Evolutionary conservation across 352 stramenopile species (phyloP), one percentile per base, ranked within the genome.

Genomic region (Lagenidium giganteum): DNA sequence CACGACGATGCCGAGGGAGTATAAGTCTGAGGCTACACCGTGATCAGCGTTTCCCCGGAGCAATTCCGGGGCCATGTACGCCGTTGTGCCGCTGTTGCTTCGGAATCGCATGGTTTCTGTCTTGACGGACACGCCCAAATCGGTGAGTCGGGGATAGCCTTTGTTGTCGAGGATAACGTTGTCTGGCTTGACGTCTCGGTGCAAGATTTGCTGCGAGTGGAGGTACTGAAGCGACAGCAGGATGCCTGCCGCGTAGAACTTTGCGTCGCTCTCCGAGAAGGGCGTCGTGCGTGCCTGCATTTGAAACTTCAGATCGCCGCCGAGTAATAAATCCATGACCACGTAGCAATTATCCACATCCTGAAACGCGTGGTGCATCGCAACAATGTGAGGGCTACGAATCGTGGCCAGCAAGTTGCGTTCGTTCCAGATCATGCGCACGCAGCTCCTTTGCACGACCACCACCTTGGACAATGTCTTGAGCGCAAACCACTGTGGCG

Each of bases 111-210:
- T 42, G 8, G 54, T 57, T 0, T 61, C 56, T 1, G 47, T 68
- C 31, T 81, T 62, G n/a, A 86, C 67, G 0, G 72, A 84, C 23
- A 91, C 73, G 25, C 80, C 78, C 20, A 93, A 54, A 37, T 93
- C 80, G 4, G 80, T 87, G 9, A 93, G 45, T 8, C 72, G 64
- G 17, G 79, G 72, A 35, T 87, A 90, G 0, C 78, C 78, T 18
- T 80, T 62, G n/a, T 82, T 70, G 43, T 93, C 78, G 1, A 93
- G 64, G 24, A 95, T 83, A 16, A 95, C 68, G 43, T 95, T 95
- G 41, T 91, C 83, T 12, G 78, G 81, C 38, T 95, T 93, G 25
- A 95, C 59, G 30, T 95, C 83, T 7, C 81, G 76, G 49, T 93
- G 81, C 17, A 95, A 48, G 40, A 95, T 78, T 21, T 57, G 51